Conservation (phyloP, 371 early-diverging fungal genomes). For the Capillidium heterosporum region DNA sequence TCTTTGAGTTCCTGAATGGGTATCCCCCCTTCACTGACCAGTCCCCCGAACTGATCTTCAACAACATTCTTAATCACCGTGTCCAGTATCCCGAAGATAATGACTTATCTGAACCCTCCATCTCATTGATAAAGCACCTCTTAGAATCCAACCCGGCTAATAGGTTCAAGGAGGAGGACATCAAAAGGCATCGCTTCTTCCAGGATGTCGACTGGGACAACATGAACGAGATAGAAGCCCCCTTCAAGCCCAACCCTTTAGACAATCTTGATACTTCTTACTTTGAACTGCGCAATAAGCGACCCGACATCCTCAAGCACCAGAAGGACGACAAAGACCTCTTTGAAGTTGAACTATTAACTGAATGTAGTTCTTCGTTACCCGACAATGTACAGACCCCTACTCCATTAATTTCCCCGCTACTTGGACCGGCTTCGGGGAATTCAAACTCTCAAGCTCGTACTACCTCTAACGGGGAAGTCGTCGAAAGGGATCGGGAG, state of each 20-base stretch:
- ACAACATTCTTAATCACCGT: constrained; percentile 55
- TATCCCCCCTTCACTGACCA: constrained; percentile 78
- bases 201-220: constrained; percentile 44
- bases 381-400: background rate
- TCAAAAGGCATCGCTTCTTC: constrained; percentile 44
- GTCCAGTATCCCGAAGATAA: constrained; percentile 52
- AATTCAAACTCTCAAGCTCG: background rate
- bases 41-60: constrained; percentile 66
- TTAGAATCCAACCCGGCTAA: constrained; percentile 53
- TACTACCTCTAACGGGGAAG: background rate
- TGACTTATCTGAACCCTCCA: constrained; percentile 59
- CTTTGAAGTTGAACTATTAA: background rate
- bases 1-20: constrained; percentile 80
- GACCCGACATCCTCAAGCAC: constrained; percentile 17
- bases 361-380: background rate
- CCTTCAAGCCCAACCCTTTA: constrained; percentile 68
- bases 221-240: constrained; percentile 42
- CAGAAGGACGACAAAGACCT: background rate
- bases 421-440: background rate
- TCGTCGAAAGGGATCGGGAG: too few relatives aligned
- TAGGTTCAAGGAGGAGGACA: constrained; percentile 50
- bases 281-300: constrained; percentile 77
- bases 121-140: constrained; percentile 69
- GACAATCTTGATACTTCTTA: constrained; percentile 76
- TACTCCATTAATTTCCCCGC: background rate